A percentile compares a stretch with the other conserved stretches of the same genome.
Conservation (phyloP, 2,329 filamentous ascomycete genomes). For the Aspergillus floridensis region DNA sequence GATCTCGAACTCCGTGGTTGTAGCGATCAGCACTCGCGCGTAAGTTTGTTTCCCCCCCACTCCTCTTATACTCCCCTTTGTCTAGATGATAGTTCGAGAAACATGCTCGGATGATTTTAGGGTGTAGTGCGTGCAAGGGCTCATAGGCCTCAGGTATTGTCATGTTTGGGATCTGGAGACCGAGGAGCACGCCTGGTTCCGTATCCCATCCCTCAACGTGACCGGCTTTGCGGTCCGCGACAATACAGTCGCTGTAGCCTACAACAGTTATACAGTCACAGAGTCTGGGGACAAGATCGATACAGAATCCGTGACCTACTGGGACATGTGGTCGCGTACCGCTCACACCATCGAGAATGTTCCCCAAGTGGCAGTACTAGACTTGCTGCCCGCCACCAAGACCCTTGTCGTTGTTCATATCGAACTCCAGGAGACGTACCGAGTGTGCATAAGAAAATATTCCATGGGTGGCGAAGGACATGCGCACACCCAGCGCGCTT, state of each 20-base stretch:
- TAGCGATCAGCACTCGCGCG: constrained; percentile 22
- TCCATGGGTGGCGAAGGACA: constrained; percentile 4
- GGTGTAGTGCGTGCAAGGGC: background rate
- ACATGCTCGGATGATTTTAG: background rate
- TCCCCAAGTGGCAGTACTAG: constrained; percentile 14
- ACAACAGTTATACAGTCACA: background rate
- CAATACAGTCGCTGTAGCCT: constrained; percentile 22
- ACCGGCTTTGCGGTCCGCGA: constrained; percentile 21
- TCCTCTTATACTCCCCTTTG: background rate
- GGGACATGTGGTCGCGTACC: constrained; percentile 18
- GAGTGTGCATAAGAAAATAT: constrained; percentile 13
- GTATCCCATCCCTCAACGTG: constrained; percentile 24
- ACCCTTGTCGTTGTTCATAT: constrained; percentile 20
- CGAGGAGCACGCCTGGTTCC: constrained; percentile 22
- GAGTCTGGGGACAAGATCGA: background rate
- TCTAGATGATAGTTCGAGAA: background rate
- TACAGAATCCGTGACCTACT: constrained; percentile 21
- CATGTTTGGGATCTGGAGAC: constrained; percentile 31
- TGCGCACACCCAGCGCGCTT: background rate
- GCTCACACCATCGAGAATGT: constrained; percentile 16
- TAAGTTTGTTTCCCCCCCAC: constrained; percentile 8
- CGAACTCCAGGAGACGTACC: constrained; percentile 6
- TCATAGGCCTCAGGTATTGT: constrained; percentile 24
- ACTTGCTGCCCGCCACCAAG: constrained; percentile 15
- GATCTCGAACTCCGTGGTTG: constrained; percentile 23